Conservation (phyloP, 306 rosid species). For the Luffa aegyptiaca region DNA sequence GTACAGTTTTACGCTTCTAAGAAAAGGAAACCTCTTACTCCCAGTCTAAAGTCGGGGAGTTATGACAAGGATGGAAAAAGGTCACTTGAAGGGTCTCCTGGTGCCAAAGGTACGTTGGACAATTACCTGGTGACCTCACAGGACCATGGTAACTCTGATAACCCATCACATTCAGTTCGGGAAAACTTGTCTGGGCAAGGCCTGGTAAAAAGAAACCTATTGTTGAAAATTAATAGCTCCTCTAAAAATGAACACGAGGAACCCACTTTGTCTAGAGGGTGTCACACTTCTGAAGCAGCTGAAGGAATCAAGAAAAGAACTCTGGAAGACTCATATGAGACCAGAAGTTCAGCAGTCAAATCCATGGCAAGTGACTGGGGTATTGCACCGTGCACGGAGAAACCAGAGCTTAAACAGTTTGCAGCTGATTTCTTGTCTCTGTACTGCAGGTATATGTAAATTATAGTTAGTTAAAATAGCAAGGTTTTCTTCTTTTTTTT, state of each 20-base stretch:
- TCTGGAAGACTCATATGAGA: conserved; percentile 6
- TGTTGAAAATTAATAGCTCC: conserved; percentile 28
- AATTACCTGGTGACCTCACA: conserved; percentile 48
- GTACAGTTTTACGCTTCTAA: conserved; percentile 69
- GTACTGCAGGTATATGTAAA: conserved; percentile 56
- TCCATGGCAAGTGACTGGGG: conserved; percentile 17
- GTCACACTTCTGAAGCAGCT: conserved; percentile 8
- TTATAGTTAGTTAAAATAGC: not conserved
- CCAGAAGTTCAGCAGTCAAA: conserved; percentile 18
- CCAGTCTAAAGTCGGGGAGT: conserved; percentile 38
- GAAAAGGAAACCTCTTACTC: conserved; percentile 67
- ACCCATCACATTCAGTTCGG: conserved; percentile 26
- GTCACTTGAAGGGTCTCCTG: conserved; percentile 47
- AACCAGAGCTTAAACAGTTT: conserved; percentile 39
- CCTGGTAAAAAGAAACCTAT: not conserved
- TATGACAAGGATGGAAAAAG: conserved; percentile 36
- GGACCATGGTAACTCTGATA: conserved; percentile 17
- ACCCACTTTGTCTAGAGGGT: conserved; percentile 15
- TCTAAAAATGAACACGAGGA: conserved; percentile 24
- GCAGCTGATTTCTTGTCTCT: conserved; percentile 56
- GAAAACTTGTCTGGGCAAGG: conserved; percentile 34
- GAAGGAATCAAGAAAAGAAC: conserved; percentile 17
- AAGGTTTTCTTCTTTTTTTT: not conserved
- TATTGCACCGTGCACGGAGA: conserved; percentile 21
- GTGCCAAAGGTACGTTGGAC: conserved; percentile 56